Conservation (phyloP, 306 rosid species). For the Cyclanthera cordifolia region DNA sequence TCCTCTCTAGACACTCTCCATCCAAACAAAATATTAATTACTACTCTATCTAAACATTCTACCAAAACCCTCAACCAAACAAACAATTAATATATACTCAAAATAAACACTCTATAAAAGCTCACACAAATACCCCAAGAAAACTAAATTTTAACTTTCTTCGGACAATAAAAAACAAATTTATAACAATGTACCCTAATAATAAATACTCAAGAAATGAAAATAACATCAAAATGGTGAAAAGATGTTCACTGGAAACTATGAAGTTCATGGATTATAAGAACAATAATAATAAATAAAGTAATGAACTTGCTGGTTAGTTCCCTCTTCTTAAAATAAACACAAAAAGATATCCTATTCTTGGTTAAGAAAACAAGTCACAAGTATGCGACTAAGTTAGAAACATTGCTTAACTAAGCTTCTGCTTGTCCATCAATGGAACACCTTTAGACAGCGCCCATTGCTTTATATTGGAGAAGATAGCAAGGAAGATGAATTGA, state of each 20-base stretch:
- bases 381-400: too few species aligned
- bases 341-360: not conserved
- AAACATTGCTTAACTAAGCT: constrained; percentile 19
- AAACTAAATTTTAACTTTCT: too few species aligned
- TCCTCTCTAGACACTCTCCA: too few species aligned
- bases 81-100: too few species aligned
- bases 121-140: too few species aligned
- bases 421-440: constrained; percentile 32
- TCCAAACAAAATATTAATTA: too few species aligned
- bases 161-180: too few species aligned
- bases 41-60: too few species aligned
- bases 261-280: not conserved
- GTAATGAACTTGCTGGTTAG: not conserved
- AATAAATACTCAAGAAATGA: not conserved
- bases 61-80: too few species aligned
- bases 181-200: too few species aligned
- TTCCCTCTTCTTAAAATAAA: not conserved
- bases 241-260: not conserved
- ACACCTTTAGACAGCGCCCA: constrained; percentile 43
- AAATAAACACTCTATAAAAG: too few species aligned
- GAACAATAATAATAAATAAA: not conserved
- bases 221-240: not conserved
- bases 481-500: constrained; percentile 54
- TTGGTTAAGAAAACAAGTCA: not conserved
- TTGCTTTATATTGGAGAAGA: constrained; percentile 56